Percentiles rank a stretch among this genome's conserved stretches.
Conservation (phyloP, 306 rosid species). For the Ormosia semicastrata region DNA sequence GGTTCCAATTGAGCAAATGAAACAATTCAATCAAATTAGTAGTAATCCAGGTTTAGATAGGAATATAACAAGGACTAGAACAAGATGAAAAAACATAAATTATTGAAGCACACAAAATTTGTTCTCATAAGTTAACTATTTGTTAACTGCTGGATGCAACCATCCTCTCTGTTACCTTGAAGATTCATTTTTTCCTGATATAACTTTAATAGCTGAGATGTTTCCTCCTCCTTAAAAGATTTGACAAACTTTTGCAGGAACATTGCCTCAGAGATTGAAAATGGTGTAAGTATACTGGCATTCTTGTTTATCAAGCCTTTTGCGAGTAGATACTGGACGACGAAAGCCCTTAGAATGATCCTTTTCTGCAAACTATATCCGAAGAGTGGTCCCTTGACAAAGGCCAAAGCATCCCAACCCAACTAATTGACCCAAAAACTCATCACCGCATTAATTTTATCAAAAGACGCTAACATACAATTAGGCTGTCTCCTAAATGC, state of each 20-base stretch:
- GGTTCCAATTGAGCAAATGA: neutral
- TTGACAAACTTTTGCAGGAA: constrained; percentile 27
- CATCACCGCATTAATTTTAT: constrained; percentile 36
- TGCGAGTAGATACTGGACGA: constrained; percentile 22
- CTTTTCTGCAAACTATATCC: constrained; percentile 40
- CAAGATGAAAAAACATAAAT: neutral
- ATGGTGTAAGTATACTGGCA: neutral
- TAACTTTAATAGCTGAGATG: neutral
- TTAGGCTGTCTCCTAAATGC: constrained; percentile 35
- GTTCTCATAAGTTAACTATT: neutral
- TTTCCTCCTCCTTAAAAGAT: neutral
- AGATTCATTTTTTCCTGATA: constrained; percentile 12
- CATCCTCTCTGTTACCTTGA: neutral
- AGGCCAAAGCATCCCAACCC: constrained; percentile 17
- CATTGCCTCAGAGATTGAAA: neutral
- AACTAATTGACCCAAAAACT: constrained; percentile 33
- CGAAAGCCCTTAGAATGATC: constrained; percentile 38
- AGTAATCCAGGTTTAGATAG: neutral
- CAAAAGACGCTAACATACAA: constrained; percentile 30
- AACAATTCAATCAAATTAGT: neutral
- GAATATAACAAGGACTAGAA: neutral
- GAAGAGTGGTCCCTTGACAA: neutral
- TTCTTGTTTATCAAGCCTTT: constrained; percentile 30
- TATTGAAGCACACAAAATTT: neutral
- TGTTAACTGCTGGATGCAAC: no score